phyloP scores from a whole-genome alignment of 2,329 filamentous ascomycete genomes.

The Neofusicoccum sp. region DNA sequence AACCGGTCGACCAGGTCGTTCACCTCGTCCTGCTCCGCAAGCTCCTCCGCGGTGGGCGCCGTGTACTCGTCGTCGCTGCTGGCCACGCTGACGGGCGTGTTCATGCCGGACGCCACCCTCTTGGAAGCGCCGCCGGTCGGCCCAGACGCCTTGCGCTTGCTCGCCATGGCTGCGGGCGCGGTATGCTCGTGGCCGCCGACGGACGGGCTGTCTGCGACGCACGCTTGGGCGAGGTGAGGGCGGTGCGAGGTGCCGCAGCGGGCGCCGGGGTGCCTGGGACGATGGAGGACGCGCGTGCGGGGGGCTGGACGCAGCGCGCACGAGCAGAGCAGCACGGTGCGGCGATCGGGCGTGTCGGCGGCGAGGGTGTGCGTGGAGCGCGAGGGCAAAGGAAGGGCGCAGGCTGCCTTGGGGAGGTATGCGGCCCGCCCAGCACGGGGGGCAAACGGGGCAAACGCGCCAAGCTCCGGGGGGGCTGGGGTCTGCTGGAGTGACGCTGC shows the following conservation, averaged over 20 bases:
- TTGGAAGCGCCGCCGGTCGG: conserved; percentile 30
- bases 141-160: conserved; percentile 47
- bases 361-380: background rate
- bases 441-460: conserved; percentile 8
- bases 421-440: background rate
- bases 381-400: background rate
- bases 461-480: background rate
- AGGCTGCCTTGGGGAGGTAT: background rate
- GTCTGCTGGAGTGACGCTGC: conserved; percentile 24
- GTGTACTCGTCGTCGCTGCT: conserved; percentile 60
- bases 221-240: background rate
- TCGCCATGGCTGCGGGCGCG: conserved; percentile 38
- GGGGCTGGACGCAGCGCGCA: background rate
- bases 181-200: conserved; percentile 49
- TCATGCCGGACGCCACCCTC: conserved; percentile 39
- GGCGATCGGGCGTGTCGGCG: too few species aligned
- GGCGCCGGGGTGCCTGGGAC: background rate
- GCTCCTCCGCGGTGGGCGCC: conserved; percentile 49
- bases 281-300: background rate
- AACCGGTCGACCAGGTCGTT: conserved; percentile 43
- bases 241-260: too few species aligned
- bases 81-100: conserved; percentile 43
- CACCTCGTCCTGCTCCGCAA: conserved; percentile 42
- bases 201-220: conserved; percentile 40
- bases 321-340: background rate